These are phyloP conservation scores for Pythium aphanidermatum DNA, from an alignment of 352 stramenopile species.

Conservation along the genomic window DNA sequence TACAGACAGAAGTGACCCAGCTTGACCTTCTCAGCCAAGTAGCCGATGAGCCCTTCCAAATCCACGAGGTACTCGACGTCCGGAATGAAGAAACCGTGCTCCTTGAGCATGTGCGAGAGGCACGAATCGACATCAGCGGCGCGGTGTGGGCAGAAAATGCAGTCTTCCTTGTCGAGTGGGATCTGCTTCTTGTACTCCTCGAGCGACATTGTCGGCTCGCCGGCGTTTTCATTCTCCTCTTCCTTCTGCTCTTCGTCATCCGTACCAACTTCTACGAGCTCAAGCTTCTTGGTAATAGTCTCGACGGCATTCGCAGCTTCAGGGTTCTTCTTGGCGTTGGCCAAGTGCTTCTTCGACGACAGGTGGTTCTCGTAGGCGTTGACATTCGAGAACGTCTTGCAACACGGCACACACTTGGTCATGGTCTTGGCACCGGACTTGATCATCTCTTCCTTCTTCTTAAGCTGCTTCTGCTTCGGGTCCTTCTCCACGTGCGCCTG, in stretches of 20 bases:
- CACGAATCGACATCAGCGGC: slow-evolving; percentile 59
- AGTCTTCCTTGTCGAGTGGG: slow-evolving; percentile 70
- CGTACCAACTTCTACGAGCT: slow-evolving; percentile 32
- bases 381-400: slow-evolving; percentile 76
- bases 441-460: slow-evolving; percentile 60
- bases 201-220: slow-evolving; percentile 44
- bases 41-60: slow-evolving; percentile 86
- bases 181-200: slow-evolving; percentile 75
- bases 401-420: slow-evolving; percentile 81
- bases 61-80: slow-evolving; percentile 92
- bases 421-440: slow-evolving; percentile 62
- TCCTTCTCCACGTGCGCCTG: slow-evolving; percentile 46
- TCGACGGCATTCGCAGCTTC: slow-evolving; percentile 35
- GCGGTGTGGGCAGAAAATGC: slow-evolving; percentile 74
- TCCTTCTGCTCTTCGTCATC: slow-evolving; percentile 22
- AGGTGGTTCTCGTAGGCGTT: slow-evolving; percentile 86
- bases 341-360: slow-evolving; percentile 78
- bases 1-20: slow-evolving; percentile 93
- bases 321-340: slow-evolving; percentile 73
- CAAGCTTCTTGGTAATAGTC: slow-evolving; percentile 65
- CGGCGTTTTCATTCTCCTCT: slow-evolving; percentile 47
- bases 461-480: slow-evolving; percentile 66
- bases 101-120: slow-evolving; percentile 89
- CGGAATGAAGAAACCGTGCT: slow-evolving; percentile 95
- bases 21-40: slow-evolving; percentile 95